These are phyloP conservation scores for Symbiodinium natans DNA, from an alignment of 73 alveolate species.

Conservation along the genomic window DNA sequence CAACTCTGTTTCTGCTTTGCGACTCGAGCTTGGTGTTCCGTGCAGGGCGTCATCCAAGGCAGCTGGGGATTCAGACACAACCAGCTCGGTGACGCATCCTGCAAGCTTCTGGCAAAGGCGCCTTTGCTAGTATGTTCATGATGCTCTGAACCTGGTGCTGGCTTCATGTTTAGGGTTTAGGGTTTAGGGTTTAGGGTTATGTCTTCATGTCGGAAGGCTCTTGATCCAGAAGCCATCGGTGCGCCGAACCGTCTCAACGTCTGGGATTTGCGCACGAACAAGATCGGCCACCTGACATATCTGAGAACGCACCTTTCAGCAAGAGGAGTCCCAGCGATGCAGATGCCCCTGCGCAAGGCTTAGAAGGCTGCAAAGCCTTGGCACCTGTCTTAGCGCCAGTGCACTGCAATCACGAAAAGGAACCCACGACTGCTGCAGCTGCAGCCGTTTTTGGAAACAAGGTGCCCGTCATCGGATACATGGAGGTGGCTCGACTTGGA, in stretches of 20 bases:
- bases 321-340: too few relatives aligned
- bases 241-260: conserved; percentile 9
- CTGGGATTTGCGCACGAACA: conserved; percentile 85
- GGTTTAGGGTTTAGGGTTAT: too few relatives aligned
- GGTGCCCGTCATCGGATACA: conserved; percentile 22
- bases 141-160: too few relatives aligned
- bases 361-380: conserved; percentile 77
- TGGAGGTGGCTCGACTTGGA: conserved; percentile 81
- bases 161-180: too few relatives aligned
- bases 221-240: not conserved
- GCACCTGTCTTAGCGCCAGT: not conserved
- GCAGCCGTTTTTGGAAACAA: not conserved
- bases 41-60: not conserved
- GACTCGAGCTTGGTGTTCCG: too few relatives aligned
- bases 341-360: too few relatives aligned
- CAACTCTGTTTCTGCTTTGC: too few relatives aligned
- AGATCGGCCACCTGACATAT: conserved; percentile 16
- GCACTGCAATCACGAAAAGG: not conserved
- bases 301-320: too few relatives aligned
- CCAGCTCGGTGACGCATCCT: conserved; percentile 58
- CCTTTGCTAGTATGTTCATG: not conserved
- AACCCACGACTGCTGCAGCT: too few relatives aligned
- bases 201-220: too few relatives aligned
- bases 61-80: conserved; percentile 91
- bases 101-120: not conserved